phyloP scores from a whole-genome alignment of 1,284 basidiomycete genomes.

The Ganoderma boninense region DNA sequence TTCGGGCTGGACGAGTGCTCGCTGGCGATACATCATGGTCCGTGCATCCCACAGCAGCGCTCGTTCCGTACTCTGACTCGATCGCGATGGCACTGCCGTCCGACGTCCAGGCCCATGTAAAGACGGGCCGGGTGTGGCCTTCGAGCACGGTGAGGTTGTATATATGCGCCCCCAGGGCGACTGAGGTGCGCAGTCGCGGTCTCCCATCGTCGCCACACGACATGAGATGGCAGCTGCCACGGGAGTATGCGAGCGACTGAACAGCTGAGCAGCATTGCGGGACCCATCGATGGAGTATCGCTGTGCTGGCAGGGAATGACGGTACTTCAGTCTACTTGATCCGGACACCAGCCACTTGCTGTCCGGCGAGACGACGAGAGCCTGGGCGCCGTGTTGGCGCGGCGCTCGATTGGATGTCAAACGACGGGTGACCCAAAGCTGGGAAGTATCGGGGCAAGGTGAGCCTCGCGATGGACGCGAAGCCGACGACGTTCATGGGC shows the following conservation, averaged over 20 bases:
- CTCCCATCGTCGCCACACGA: too few relatives aligned
- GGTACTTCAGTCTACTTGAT: background rate
- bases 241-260: too few relatives aligned
- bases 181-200: too few relatives aligned
- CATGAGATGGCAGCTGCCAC: too few relatives aligned
- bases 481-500: too few relatives aligned
- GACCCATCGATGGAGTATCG: too few relatives aligned
- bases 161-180: background rate
- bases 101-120: background rate
- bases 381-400: background rate
- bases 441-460: too few relatives aligned
- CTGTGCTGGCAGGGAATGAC: too few relatives aligned
- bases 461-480: too few relatives aligned
- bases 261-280: too few relatives aligned
- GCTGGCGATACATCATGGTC: background rate
- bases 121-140: background rate
- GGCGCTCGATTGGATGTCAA: too few relatives aligned
- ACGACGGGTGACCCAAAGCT: too few relatives aligned
- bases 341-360: background rate
- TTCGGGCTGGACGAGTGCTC: background rate
- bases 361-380: background rate
- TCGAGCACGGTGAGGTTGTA: background rate
- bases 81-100: background rate
- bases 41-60: background rate
- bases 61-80: background rate